Evolutionary conservation across 371 early-diverging fungal species (phyloP).

Genomic region (Mortierella sp.): DNA sequence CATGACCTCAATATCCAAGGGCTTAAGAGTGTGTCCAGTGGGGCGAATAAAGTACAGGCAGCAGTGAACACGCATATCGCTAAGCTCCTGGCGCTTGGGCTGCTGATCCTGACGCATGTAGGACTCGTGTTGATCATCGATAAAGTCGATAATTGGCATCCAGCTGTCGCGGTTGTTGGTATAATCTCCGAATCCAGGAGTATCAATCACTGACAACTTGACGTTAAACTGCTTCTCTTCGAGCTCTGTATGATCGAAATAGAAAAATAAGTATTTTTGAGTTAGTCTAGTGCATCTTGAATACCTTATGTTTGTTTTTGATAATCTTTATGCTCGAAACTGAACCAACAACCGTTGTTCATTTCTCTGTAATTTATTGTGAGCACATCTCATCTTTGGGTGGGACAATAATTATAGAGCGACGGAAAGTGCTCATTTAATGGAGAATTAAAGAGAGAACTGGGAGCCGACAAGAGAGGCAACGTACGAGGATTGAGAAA

Average conservation of each 20-base stretch:
- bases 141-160: constrained; percentile 96
- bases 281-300: background rate
- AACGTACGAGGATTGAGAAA: background rate
- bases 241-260: constrained; percentile 69
- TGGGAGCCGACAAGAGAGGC: background rate
- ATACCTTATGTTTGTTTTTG: constrained; percentile 7
- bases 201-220: constrained; percentile 91
- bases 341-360: background rate
- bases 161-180: constrained; percentile 93
- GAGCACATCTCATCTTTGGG: constrained; percentile 23
- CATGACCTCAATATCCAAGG: constrained; percentile 92
- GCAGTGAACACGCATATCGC: constrained; percentile 93
- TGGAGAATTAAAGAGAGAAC: constrained; percentile 3
- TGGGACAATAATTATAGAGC: constrained; percentile 24
- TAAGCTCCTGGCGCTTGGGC: constrained; percentile 80
- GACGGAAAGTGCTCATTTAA: constrained; percentile 20
- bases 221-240: constrained; percentile 97
- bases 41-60: constrained; percentile 92
- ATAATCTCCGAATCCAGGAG: constrained; percentile 94
- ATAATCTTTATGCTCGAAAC: constrained; percentile 3
- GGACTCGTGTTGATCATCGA: constrained; percentile 95
- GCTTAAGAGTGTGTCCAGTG: constrained; percentile 88
- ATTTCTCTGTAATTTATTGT: constrained; percentile 15
- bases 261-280: background rate
- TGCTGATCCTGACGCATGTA: constrained; percentile 90